These are phyloP conservation scores for Agrostemma githago DNA, from an alignment of 148 eudicot species.

Conservation along the genomic window DNA sequence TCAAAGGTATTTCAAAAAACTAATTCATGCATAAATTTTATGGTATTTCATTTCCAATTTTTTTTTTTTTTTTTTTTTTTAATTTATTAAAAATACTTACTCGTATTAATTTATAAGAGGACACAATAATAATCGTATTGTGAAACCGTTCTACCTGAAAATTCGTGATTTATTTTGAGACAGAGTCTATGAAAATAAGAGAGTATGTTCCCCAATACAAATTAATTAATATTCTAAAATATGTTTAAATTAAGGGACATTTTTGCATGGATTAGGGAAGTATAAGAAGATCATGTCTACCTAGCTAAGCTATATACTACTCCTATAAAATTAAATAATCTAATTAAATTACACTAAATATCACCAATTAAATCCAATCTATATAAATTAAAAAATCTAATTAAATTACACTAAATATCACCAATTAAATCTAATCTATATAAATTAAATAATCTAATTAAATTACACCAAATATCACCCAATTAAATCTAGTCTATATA, in stretches of 20 bases:
- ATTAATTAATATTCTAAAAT: slow-evolving; percentile 6
- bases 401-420: no score
- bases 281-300: slow-evolving; percentile 17
- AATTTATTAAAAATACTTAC: background rate
- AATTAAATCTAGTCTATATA: no score
- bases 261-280: slow-evolving; percentile 40
- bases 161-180: background rate
- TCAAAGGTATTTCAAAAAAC: background rate
- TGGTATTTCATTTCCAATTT: background rate
- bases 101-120: no score
- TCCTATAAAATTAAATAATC: no score
- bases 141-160: no score
- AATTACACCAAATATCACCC: no score
- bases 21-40: background rate
- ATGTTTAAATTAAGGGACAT: slow-evolving; percentile 12
- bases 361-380: no score
- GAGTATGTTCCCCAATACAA: background rate
- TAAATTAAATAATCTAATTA: no score
- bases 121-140: no score
- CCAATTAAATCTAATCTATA: no score
- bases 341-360: no score
- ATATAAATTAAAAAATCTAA: no score
- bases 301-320: background rate
- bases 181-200: background rate
- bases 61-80: background rate